Base-by-base conservation (phyloP, 2,329 filamentous ascomycete species). In the Trichocomaceae sp. region DNA sequence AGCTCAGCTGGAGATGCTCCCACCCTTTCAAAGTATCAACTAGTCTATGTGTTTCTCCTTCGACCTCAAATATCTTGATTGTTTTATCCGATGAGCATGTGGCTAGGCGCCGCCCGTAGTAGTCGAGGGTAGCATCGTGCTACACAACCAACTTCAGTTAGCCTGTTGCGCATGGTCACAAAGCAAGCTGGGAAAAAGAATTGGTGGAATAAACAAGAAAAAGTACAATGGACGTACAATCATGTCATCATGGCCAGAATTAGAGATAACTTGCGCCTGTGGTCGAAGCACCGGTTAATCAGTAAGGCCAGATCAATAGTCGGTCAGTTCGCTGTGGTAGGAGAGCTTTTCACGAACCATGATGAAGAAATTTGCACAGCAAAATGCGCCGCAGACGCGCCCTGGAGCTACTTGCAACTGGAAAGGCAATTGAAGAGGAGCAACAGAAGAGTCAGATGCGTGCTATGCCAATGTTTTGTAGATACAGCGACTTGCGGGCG, bases 11-110 rank as follows among this genome's bases (percentile, higher is more conserved):
- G 17, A 22, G 13, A 3, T 45, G 48, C 22, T 46, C 67, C 67
- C 81, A 95, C 90, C 92, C 92, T 76, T 95, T 96, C 62, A 99
- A 78, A 23, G 93, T 99, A 77, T 97, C 92, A 33, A 89, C 83
- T 64, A 97, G 77, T 60, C 88, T 83, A 75, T 99, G 92, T 63
- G 86, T 83, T 65, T 97, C 91, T 66, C 90, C 90, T 67, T 97
- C 92, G 54, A 99, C 87, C 75, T 99, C 93, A 70, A 96, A 99
- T 69, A 99, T 97, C 79, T 97, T 97, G 79, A 99, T 95, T 47
- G 92, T 97, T 71, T 93, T 91, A 76, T 99, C 93, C 62, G 92
- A 96, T 35, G 91, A 96, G 75, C 93, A 97, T 62, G 93, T 99
- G 60, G 93, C 93, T 64, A 99, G 84, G 69, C 92, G 87, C 63